Percentiles rank a stretch among this genome's conserved stretches.
Evolutionary conservation across 2,329 filamentous ascomycete genomes (phyloP).

Genomic region (Teratosphaeriaceae sp.): DNA sequence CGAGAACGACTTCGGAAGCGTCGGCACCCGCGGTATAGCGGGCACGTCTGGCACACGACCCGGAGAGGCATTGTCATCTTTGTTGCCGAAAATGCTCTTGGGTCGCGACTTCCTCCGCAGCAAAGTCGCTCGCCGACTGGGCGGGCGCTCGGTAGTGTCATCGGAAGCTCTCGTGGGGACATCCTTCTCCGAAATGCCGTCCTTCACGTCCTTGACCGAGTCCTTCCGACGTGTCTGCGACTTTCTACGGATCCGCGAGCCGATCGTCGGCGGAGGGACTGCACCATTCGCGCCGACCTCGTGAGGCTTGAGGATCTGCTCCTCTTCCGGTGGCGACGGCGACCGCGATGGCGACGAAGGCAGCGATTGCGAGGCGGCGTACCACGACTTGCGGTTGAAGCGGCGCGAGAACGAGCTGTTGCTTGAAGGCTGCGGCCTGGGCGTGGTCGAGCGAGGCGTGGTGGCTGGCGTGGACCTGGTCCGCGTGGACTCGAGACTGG

Average conservation of each 20-base stretch:
- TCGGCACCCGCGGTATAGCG: slow-evolving; percentile 24
- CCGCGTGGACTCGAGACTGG: slow-evolving; percentile 17
- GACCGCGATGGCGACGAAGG: slow-evolving; percentile 26
- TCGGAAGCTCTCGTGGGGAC: not conserved
- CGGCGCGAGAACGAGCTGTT: slow-evolving; percentile 20
- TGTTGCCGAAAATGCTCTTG: slow-evolving; percentile 7
- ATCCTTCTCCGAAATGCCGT: not conserved
- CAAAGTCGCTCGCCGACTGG: slow-evolving; percentile 6
- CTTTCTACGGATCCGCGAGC: slow-evolving; percentile 2
- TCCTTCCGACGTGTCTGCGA: slow-evolving; percentile 13
- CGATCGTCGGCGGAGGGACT: slow-evolving; percentile 1
- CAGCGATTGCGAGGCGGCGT: slow-evolving; percentile 14
- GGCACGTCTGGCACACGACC: not conserved
- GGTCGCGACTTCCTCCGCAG: slow-evolving; percentile 6
- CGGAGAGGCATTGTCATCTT: slow-evolving; percentile 1
- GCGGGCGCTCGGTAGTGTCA: not conserved
- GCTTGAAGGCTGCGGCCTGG: slow-evolving; percentile 14
- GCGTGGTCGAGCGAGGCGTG: slow-evolving; percentile 15
- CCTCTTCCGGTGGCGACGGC: slow-evolving; percentile 25
- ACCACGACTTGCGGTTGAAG: slow-evolving; percentile 24
- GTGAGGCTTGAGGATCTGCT: slow-evolving; percentile 5
- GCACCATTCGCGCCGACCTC: slow-evolving; percentile 4
- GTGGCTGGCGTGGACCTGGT: slow-evolving; percentile 19
- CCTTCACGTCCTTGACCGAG: slow-evolving; percentile 9
- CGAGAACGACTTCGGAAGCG: slow-evolving; percentile 43